Percentiles rank a stretch among this genome's conserved stretches.
Conservation (phyloP, 1,284 basidiomycete genomes). For the Taiwanofungus camphoratus region DNA sequence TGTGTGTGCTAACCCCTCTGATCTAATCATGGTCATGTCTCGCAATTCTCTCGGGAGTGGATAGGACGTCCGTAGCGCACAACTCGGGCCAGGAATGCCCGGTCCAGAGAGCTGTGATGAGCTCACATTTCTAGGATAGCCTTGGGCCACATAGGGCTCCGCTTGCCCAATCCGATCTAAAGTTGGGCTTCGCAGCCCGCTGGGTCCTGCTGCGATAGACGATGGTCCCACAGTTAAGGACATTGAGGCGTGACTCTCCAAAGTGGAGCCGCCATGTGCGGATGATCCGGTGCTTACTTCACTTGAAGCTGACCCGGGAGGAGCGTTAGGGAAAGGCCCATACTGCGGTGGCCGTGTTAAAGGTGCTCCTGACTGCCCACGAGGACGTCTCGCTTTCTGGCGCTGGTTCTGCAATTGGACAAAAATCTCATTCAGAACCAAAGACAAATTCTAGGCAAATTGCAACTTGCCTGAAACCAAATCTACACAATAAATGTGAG, state of each 20-base stretch:
- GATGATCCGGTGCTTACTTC: slow-evolving; percentile 14
- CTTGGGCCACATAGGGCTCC: slow-evolving; percentile 16
- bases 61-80: slow-evolving; percentile 12
- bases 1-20: slow-evolving; percentile 1
- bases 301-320: slow-evolving; percentile 19
- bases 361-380: slow-evolving; percentile 35
- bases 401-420: slow-evolving; percentile 60
- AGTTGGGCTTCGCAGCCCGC: slow-evolving; percentile 11
- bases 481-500: slow-evolving; percentile 44
- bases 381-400: slow-evolving; percentile 72
- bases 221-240: background rate
- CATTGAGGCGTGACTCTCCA: slow-evolving; percentile 6
- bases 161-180: slow-evolving; percentile 9
- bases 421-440: too few relatives aligned
- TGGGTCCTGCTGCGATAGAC: slow-evolving; percentile 15
- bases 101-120: slow-evolving; percentile 46
- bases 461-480: slow-evolving; percentile 70
- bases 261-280: slow-evolving; percentile 10
- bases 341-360: slow-evolving; percentile 52
- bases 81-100: slow-evolving; percentile 48
- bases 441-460: slow-evolving; percentile 6
- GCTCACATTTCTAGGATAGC: slow-evolving; percentile 16
- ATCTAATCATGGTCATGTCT: too few relatives aligned
- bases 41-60: slow-evolving; percentile 9
- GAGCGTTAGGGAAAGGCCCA: slow-evolving; percentile 48